A percentile compares a stretch with the other conserved stretches of the same genome.
Evolutionary conservation across 495 filamentous ascomycete genomes (phyloP).

Genomic region (Ascodesmis nigricans): DNA sequence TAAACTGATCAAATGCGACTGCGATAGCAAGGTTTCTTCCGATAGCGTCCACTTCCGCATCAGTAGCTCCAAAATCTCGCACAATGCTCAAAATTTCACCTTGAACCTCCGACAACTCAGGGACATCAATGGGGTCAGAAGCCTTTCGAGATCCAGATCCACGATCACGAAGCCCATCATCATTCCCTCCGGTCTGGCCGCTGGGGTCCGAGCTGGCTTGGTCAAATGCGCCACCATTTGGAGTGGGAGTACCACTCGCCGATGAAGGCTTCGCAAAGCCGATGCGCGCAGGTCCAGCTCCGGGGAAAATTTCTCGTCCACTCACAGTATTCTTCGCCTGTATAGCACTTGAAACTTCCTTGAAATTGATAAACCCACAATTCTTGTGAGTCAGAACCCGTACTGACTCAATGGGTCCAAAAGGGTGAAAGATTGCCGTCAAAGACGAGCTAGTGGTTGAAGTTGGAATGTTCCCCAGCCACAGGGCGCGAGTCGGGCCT

Average conservation of each 20-base stretch:
- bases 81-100: conserved; percentile 72
- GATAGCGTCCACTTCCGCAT: conserved; percentile 59
- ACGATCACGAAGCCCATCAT: conserved; percentile 22
- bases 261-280: conserved; percentile 94
- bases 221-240: conserved; percentile 57
- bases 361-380: conserved; percentile 96
- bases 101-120: conserved; percentile 51
- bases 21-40: conserved; percentile 48
- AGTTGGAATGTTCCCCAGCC: conserved; percentile 95
- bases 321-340: conserved; percentile 70
- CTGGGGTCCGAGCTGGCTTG: conserved; percentile 84
- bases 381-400: conserved; percentile 96
- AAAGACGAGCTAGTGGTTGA: conserved; percentile 88
- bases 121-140: conserved; percentile 38
- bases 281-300: conserved; percentile 81
- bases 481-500: conserved; percentile 75
- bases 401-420: conserved; percentile 77
- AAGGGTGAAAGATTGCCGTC: conserved; percentile 75
- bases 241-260: conserved; percentile 52
- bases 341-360: conserved; percentile 69
- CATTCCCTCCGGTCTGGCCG: conserved; percentile 25
- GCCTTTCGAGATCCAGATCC: conserved; percentile 22
- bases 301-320: conserved; percentile 94
- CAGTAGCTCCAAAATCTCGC: conserved; percentile 62
- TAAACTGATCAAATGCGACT: conserved; percentile 47